phyloP scores from a whole-genome alignment of 2,329 filamentous ascomycete species.

The Clarireedia sp. region DNA sequence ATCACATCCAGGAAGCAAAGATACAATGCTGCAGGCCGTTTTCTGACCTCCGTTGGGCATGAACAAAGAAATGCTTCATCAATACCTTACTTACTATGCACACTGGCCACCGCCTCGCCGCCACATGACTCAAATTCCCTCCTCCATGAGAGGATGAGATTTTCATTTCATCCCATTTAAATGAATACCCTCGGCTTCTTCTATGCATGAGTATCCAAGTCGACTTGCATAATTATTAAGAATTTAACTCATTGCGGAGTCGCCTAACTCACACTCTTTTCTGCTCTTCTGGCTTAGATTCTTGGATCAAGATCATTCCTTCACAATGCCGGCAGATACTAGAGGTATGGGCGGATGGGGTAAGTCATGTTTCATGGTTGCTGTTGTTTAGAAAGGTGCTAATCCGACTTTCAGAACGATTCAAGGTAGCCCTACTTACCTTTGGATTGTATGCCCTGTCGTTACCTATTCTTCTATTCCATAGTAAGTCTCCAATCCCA shows the following conservation, averaged over 20 bases:
- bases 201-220: not conserved
- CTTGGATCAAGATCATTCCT: not conserved
- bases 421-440: not conserved
- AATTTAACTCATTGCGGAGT: not conserved
- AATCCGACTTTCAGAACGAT: not conserved
- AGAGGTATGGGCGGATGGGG: not conserved
- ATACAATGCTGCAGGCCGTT: not conserved
- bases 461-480: constrained; percentile 1
- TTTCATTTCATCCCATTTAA: not conserved
- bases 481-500: not conserved
- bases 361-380: not conserved
- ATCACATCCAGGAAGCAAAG: not conserved
- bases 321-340: not conserved
- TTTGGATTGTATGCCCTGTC: constrained; percentile 1
- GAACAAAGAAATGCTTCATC: not conserved
- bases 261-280: not conserved
- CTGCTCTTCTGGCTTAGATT: not conserved
- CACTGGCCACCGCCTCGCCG: not conserved
- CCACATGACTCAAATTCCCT: not conserved
- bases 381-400: not conserved
- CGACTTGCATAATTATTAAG: not conserved
- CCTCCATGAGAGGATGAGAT: not conserved
- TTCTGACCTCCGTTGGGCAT: not conserved
- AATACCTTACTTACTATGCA: not conserved
- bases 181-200: not conserved